A percentile compares a stretch with the other conserved stretches of the same genome.
phyloP scores from a whole-genome alignment of 768 basidiomycete genomes.

The Termitomyces titanicus region DNA sequence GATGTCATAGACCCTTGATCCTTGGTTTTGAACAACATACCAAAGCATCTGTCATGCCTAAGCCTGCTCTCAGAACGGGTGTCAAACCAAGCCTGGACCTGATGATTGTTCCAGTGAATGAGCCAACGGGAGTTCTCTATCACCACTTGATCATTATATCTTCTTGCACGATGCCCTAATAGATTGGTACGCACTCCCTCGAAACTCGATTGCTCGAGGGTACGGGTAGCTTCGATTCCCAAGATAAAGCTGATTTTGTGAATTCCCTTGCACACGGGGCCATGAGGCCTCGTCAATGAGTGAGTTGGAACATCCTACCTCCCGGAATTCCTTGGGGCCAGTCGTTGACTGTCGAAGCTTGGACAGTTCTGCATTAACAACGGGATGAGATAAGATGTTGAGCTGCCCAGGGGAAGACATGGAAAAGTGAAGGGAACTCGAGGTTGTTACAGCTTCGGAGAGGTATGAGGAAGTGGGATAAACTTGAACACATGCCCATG shows the following conservation, averaged over 20 bases:
- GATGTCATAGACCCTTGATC: background rate
- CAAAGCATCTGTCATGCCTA: constrained; percentile 90
- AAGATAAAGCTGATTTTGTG: constrained; percentile 72
- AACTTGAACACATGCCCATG: background rate
- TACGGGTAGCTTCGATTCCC: constrained; percentile 79
- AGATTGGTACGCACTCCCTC: constrained; percentile 53
- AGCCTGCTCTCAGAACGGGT: constrained; percentile 89
- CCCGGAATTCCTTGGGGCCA: constrained; percentile 71
- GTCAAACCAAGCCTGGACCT: constrained; percentile 80
- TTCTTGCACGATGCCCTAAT: background rate
- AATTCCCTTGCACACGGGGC: constrained; percentile 51
- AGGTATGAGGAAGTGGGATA: background rate
- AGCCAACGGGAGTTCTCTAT: constrained; percentile 75
- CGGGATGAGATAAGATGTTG: constrained; percentile 62
- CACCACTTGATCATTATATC: background rate
- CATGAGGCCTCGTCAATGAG: background rate
- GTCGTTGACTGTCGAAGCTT: constrained; percentile 62
- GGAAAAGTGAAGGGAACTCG: too few species aligned
- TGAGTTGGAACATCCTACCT: constrained; percentile 37
- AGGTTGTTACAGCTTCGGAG: background rate
- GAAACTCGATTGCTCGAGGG: constrained; percentile 60
- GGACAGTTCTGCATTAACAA: constrained; percentile 71
- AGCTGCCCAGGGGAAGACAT: constrained; percentile 28
- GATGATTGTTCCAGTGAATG: constrained; percentile 74
- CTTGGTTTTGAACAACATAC: constrained; percentile 23